Conservation (phyloP, 805 yeast species). For the Monosporozyma aquatica region DNA sequence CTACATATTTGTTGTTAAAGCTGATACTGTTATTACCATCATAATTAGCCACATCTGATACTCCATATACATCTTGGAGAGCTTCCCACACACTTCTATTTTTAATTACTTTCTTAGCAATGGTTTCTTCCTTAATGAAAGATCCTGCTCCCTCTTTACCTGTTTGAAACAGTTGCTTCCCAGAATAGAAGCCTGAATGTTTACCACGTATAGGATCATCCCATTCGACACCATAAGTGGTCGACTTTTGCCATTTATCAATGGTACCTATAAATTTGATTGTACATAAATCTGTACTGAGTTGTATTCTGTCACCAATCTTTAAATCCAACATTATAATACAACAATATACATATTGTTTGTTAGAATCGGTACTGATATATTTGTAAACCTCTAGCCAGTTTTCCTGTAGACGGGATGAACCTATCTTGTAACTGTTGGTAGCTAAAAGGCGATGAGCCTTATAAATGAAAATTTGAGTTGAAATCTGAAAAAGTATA, state of each 20-base stretch:
- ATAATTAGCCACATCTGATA: slow-evolving; percentile 15
- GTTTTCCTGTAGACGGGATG: no score
- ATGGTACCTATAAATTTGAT: slow-evolving; percentile 52
- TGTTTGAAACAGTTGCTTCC: slow-evolving; percentile 44
- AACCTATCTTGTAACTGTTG: no score
- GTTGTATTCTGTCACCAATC: slow-evolving; percentile 28
- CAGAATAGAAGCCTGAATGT: slow-evolving; percentile 54
- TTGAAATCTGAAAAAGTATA: no score
- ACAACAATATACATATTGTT: background rate
- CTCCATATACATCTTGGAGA: no score
- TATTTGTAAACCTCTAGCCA: no score
- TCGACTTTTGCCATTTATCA: slow-evolving; percentile 49
- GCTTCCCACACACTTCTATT: slow-evolving; percentile 41
- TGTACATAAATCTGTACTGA: slow-evolving; percentile 48
- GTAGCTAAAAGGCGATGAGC: no score
- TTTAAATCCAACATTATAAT: slow-evolving; percentile 8
- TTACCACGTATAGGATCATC: slow-evolving; percentile 63
- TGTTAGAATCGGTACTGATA: no score
- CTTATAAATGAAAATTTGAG: no score
- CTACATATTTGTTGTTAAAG: slow-evolving; percentile 50
- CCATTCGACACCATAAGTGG: slow-evolving; percentile 81
- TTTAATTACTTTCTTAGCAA: slow-evolving; percentile 30
- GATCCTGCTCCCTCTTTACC: slow-evolving; percentile 15
- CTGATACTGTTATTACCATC: slow-evolving; percentile 27
- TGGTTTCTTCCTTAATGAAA: slow-evolving; percentile 15